phyloP scores from a whole-genome alignment of 179 eudicot genomes.

The Drosera spatulata region DNA sequence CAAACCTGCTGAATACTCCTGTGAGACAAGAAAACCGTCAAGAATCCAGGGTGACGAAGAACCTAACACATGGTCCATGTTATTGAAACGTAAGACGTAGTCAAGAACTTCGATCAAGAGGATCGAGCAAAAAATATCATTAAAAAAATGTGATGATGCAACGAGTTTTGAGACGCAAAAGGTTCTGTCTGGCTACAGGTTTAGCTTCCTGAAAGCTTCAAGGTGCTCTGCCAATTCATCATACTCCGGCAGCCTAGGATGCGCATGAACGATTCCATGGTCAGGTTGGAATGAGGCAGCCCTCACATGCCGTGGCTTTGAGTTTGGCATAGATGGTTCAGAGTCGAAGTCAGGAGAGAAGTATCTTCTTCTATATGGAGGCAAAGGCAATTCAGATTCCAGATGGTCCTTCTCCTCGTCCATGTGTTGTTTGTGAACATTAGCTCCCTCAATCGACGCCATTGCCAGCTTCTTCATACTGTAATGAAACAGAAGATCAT shows the following conservation, averaged over 20 bases:
- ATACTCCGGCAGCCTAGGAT: slow-evolving; percentile 57
- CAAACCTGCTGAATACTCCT: too few species aligned
- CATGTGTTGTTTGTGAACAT: too few species aligned
- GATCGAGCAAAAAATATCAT: too few species aligned
- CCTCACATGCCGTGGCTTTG: slow-evolving; percentile 20
- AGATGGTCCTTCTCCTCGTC: slow-evolving; percentile 1
- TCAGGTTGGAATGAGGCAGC: slow-evolving; percentile 29
- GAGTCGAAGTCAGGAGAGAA: slow-evolving; percentile 15
- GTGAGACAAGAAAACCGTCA: too few species aligned
- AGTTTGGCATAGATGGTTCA: slow-evolving; percentile 9
- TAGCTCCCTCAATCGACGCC: too few species aligned
- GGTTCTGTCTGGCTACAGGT: not conserved
- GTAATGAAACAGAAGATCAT: slow-evolving; percentile 16
- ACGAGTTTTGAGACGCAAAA: too few species aligned
- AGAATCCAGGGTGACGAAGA: too few species aligned
- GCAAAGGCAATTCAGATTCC: slow-evolving; percentile 22
- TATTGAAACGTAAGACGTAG: too few species aligned
- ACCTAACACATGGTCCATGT: too few species aligned
- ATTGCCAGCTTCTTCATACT: slow-evolving; percentile 1
- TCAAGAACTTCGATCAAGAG: too few species aligned
- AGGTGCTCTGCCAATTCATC: slow-evolving; percentile 62
- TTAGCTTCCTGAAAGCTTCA: slow-evolving; percentile 24
- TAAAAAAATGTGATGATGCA: too few species aligned
- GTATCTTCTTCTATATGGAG: slow-evolving; percentile 29
- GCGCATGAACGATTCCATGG: slow-evolving; percentile 18